Evolutionary conservation across 1,139 yeast genomes (phyloP), one percentile per base, ranked within the genome.

Genomic region (Saccharomyces pastorianus): DNA sequence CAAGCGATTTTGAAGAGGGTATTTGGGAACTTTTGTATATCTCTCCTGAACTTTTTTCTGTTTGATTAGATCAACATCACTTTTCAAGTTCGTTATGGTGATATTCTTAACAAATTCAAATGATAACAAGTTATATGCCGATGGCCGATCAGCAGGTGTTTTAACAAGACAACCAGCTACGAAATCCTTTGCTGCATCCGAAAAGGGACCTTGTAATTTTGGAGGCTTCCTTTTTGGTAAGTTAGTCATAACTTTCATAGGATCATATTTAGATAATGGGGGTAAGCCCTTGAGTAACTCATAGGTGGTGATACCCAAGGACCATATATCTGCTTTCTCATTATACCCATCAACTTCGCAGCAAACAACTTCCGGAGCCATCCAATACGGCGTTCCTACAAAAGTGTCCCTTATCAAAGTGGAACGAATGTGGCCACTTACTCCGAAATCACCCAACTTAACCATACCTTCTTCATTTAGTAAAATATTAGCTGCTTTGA

Each of bases 311-410:
- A 88, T 88, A 0, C 96, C 96, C 3, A 87, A 74, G 0, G 95
- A 87, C 96, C 96, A 88, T 53, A 88, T 85, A 65, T 88, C 96
- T 3, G 89, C 95, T 64, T 84, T 87, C 61, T 84, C 86, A 65
- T 86, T 78, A 64, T 88, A 86, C 1, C 91, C 91, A 17, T 70
- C 69, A 14, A 72, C 65, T 38, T 62, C 61, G 54, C 62, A 60
- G 4, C 58, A 51, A 27, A 88, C 84, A 31, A 88, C 85, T 65
- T 88, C 96, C 0, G 96, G 96, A 0, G 96, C 96, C 96, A 88
- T 88, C 96, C 96, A 88, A 68, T 82, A 87, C 20, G 96, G 96
- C 0, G 96, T 88, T 0, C 96, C 96, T 38, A 88, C 96, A 74
- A 88, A 84, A 0, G 95, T 88, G 59, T 83, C 79, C 59, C 80